Evolutionary conservation across 2,329 filamentous ascomycete genomes (phyloP), one percentile per base, ranked within the genome.

Genomic region (Cercospora berteroae): DNA sequence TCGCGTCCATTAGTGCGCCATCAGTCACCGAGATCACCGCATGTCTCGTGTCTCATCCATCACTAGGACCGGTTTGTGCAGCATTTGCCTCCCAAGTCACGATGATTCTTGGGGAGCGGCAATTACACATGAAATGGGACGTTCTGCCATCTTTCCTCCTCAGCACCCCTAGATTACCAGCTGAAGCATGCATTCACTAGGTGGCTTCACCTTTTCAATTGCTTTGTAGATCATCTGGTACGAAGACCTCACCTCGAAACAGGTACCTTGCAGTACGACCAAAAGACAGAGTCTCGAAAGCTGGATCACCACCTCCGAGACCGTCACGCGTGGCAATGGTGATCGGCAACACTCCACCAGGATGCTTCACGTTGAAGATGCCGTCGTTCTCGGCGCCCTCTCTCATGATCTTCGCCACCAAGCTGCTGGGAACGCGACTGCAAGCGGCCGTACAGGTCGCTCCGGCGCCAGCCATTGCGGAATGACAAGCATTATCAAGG

Each of bases 401-500:
- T 13, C 60, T 63, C 63, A 68, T 68, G 23, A 67, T 52, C 20
- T 66, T 4, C 5, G 63, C 59, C 12, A 70, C 67, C 56, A 72
- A 23, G n/a, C 62, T 66, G 8, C 70, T 67, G 16, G 31, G 31
- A 9, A 70, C 56, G 1, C 66, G 66, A 67, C 68, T 69, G 27
- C 57, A 63, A 12, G 68, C 69, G 36, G 68, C 66, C 16, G 68
- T 72, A 57, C 67, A 70, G 9, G 69, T 70, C 18, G 70, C 68
- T 27, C 69, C 69, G 27, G 66, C 65, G 8, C 69, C 69, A 60
- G 70, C 70, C 67, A 72, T 70, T 1, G 67, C 69, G 2, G 63
- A 64, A 50, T 68, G 70, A 60, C 69, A 72, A 4, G 69, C 64
- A 31, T 68, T 67, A 29, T 72, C 68, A 13, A 70, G 61, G 27